Base-by-base conservation (phyloP, 306 rosid species). In the Cicer yamashitae region DNA sequence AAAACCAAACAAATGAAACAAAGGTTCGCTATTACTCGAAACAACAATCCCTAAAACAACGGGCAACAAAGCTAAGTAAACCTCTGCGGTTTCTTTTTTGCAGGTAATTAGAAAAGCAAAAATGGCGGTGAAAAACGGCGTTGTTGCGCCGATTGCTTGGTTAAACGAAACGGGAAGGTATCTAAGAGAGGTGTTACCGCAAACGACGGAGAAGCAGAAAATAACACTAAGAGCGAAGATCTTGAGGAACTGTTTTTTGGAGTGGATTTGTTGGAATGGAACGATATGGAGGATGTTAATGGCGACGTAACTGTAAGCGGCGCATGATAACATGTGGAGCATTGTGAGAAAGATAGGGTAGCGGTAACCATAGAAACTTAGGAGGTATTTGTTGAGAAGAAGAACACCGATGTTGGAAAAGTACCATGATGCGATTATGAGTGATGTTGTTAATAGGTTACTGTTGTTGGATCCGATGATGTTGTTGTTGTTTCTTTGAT, bases 141-240 rank as follows among this genome's bases (percentile, higher is more conserved):
- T 92, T 0, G 98, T 94, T 1, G 98, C 98, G 10, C 98, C 97
- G 57, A 94, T 87, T 0, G 98, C 98, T 41, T 94, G 98, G 81
- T 94, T 94, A 53, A 94, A 91, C 1, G 98, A 94, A 3, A 94
- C 86, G 0, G 97, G 98, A 20, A 94, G 81, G 86, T 94, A 94
- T 54, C 94, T 86, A 17, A 94, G 85, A 0, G 98, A 94, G 7
- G 97, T 91, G 77, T 94, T 94, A 9, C 97, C 98, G 64, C 94
- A 90, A 50, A 94, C 98, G 12, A 94, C 98, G 48, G 98, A 94
- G 86, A 94, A 90, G 81, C 97, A 91, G 85, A 94, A 94, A 62
- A 94, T 91, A 45, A 76, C 84, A 64, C 83, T 77, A 43, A 94
- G 87, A 1, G 97, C 96, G 46, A 94, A 54, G 87, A 94, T 91